Evolutionary conservation across 441 rosid species (phyloP), one percentile per base, ranked within the genome.

Genomic region (Bocquillonia castaneifolia): DNA sequence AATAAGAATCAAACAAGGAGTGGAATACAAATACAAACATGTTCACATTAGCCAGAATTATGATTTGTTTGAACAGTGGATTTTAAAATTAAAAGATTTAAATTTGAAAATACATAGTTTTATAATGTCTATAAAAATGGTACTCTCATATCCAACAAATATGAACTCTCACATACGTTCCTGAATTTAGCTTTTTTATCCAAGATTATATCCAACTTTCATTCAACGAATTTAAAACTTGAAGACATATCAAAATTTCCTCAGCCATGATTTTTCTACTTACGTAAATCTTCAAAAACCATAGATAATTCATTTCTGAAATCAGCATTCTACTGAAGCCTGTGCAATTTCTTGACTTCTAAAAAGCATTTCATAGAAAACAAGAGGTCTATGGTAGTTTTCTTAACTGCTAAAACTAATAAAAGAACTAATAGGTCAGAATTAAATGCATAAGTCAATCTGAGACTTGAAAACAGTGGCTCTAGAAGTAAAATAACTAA

Each of bases 321-420:
- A 2, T 13, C 44, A 44, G 40, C 26, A 50, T 10, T 31, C 44
- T 26, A 42, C 18, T 36, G 45, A 12, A 67, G 28, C 17, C 22
- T 39, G 44, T 20, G 6, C 7, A n/a, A 37, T 66, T 26, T 17
- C 26, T n/a, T n/a, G 25, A 40, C 18, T 28, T 52, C 18, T 22
- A 54, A 5, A 28, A 25, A 28, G 56, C 25, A 53, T 53, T 10
- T 36, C 40, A 28, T 10, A 44, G 17, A 28, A 48, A 53, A 70
- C 52, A 31, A 54, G 20, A 17, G 20, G 29, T 25, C 39, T 10
- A 22, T 44, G 25, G n/a, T 28, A 56, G 28, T 61, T 54, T 25
- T 45, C 53, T 57, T 37, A 62, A 54, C 17, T 13, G 20, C 36
- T 36, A 67, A 28, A 55, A 37, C 51, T 48, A 60, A 51, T 58